Percentiles rank a stretch among this genome's conserved stretches.
Conservation (phyloP, 768 basidiomycete species). For the Clitopilus hobsonii region DNA sequence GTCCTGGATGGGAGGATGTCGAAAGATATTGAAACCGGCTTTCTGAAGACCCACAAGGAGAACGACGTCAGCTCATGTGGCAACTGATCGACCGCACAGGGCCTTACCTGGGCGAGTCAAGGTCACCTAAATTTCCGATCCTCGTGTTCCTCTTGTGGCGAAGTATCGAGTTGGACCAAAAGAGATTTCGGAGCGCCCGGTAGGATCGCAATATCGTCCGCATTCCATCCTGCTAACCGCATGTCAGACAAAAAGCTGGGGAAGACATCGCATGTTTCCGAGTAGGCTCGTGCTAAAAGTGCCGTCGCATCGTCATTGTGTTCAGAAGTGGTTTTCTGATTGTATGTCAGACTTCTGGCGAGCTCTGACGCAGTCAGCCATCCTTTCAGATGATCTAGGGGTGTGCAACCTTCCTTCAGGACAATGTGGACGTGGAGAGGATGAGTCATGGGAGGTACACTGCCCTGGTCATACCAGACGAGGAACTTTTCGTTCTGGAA, state of each 20-base stretch:
- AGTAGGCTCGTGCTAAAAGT: constrained; percentile 16
- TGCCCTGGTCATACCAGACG: constrained; percentile 42
- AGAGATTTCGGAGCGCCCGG: constrained; percentile 25
- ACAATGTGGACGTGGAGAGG: constrained; percentile 34
- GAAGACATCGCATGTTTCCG: constrained; percentile 13
- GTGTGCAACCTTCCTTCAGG: constrained; percentile 45
- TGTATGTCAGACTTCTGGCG: constrained; percentile 16
- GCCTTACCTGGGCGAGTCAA: background rate
- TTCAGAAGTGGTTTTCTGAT: constrained; percentile 3
- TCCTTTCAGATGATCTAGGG: constrained; percentile 48
- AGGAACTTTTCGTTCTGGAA: constrained; percentile 46
- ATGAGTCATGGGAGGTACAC: constrained; percentile 10
- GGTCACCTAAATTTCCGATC: constrained; percentile 1
- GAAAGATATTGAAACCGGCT: background rate
- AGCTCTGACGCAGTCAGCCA: constrained; percentile 46
- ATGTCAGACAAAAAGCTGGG: constrained; percentile 19
- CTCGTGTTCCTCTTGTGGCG: background rate
- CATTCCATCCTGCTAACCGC: constrained; percentile 34
- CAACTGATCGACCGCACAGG: background rate
- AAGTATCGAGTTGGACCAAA: constrained; percentile 7
- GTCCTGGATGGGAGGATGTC: background rate
- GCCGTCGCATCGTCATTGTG: constrained; percentile 7
- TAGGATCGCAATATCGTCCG: constrained; percentile 24
- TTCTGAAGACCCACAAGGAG: background rate
- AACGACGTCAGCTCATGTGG: background rate